phyloP scores from a whole-genome alignment of 805 yeast species.

The Kodamaea sagamina region DNA sequence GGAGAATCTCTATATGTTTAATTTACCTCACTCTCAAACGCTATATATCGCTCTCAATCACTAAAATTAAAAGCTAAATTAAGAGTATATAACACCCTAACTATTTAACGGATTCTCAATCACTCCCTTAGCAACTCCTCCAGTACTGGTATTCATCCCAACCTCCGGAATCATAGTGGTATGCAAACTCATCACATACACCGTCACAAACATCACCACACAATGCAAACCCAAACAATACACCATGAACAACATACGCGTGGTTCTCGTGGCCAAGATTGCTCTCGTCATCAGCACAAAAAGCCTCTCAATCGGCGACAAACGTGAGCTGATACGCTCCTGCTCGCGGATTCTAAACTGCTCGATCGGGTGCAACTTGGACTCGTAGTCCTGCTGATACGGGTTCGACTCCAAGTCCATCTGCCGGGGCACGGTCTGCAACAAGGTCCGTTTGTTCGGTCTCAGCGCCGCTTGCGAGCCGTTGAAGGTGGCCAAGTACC shows the following conservation, averaged over 20 bases:
- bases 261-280: constrained; percentile 70
- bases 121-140: constrained; percentile 32
- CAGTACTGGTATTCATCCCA: constrained; percentile 42
- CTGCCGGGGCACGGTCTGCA: constrained; percentile 35
- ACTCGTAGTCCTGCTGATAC: constrained; percentile 68
- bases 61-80: too few relatives aligned
- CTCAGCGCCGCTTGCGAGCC: constrained; percentile 19
- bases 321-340: constrained; percentile 67
- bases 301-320: constrained; percentile 79
- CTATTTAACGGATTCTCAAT: neutral
- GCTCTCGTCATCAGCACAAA: constrained; percentile 71
- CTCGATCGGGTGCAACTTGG: constrained; percentile 79
- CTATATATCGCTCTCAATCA: too few relatives aligned
- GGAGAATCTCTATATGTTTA: too few relatives aligned
- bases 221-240: constrained; percentile 78
- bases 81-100: too few relatives aligned
- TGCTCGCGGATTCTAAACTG: constrained; percentile 77
- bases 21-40: too few relatives aligned
- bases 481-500: constrained; percentile 61
- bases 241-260: constrained; percentile 68
- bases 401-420: constrained; percentile 52
- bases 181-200: constrained; percentile 53
- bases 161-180: constrained; percentile 49
- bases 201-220: constrained; percentile 63
- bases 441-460: constrained; percentile 19